Conservation (phyloP, 805 yeast genomes). For the Metschnikowia santaceciliae region DNA sequence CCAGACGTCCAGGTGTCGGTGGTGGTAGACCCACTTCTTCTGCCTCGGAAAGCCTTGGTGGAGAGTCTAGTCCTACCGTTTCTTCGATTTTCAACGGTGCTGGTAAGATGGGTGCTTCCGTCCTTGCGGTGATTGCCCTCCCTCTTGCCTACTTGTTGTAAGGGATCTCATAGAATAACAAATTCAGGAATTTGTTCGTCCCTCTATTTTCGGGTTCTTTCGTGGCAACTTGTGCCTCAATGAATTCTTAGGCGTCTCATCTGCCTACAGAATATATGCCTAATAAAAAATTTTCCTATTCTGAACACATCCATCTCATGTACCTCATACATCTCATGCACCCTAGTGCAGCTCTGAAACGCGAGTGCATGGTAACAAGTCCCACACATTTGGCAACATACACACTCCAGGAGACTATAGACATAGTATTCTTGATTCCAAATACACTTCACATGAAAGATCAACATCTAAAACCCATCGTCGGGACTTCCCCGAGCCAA, state of each 20-base stretch:
- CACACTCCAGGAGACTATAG: background rate
- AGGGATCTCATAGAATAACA: constrained; percentile 6
- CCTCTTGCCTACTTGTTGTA: constrained; percentile 37
- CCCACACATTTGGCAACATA: background rate
- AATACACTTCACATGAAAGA: too few species aligned
- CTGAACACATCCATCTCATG: background rate
- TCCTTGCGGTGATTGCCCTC: constrained; percentile 27
- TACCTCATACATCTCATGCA: background rate
- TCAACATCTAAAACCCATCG: too few species aligned
- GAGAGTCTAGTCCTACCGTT: constrained; percentile 11
- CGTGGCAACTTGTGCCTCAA: background rate
- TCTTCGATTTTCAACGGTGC: constrained; percentile 17
- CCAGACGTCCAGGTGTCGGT: background rate
- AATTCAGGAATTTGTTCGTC: constrained; percentile 1
- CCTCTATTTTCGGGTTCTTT: background rate
- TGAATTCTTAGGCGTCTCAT: background rate
- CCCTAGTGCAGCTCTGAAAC: background rate
- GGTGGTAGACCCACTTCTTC: background rate
- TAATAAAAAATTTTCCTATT: background rate
- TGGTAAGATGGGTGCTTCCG: constrained; percentile 23
- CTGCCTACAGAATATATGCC: background rate
- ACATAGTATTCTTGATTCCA: too few species aligned
- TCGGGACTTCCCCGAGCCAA: too few species aligned
- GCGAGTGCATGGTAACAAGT: constrained; percentile 1
- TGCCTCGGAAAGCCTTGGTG: constrained; percentile 9